These are phyloP conservation scores for Metarhizium brunneum DNA, from an alignment of 2,329 filamentous ascomycete species.

Conservation along the genomic window DNA sequence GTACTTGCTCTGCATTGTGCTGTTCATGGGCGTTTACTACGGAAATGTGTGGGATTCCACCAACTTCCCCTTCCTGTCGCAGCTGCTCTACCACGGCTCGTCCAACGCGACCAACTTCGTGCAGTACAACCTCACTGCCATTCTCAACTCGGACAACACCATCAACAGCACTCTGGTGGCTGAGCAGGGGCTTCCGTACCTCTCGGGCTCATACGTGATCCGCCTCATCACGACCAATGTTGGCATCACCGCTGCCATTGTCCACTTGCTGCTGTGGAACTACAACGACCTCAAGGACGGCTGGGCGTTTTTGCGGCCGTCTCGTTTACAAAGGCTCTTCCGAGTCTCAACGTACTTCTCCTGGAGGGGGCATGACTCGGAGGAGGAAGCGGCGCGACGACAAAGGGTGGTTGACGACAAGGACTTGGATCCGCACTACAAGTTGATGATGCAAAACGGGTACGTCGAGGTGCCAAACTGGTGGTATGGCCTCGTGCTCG, in stretches of 20 bases:
- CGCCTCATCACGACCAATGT: slow-evolving; percentile 35
- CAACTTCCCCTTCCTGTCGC: slow-evolving; percentile 15
- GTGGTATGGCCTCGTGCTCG: slow-evolving; percentile 29
- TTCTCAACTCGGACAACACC: slow-evolving; percentile 22
- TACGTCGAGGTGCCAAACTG: slow-evolving; percentile 32
- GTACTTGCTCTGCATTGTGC: slow-evolving; percentile 23
- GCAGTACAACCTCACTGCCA: slow-evolving; percentile 31
- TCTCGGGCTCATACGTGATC: slow-evolving; percentile 28
- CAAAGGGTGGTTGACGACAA: background rate
- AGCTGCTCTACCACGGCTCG: slow-evolving; percentile 26
- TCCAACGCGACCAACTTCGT: slow-evolving; percentile 26
- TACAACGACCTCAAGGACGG: slow-evolving; percentile 12
- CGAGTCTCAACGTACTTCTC: background rate
- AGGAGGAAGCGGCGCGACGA: background rate
- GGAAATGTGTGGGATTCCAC: slow-evolving; percentile 10
- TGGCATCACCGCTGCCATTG: slow-evolving; percentile 35
- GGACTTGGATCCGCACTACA: slow-evolving; percentile 26
- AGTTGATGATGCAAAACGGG: slow-evolving; percentile 22
- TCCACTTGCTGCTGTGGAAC: slow-evolving; percentile 15
- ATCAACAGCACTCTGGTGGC: slow-evolving; percentile 21
- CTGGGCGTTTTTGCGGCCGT: slow-evolving; percentile 8
- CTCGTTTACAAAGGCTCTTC: background rate
- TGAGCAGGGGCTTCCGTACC: slow-evolving; percentile 28
- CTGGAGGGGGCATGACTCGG: background rate
- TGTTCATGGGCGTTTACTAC: slow-evolving; percentile 25